Percentiles rank a stretch among this genome's conserved stretches.
Conservation (phyloP, 164 flowering plant genomes). For the Sextonia rubra region DNA sequence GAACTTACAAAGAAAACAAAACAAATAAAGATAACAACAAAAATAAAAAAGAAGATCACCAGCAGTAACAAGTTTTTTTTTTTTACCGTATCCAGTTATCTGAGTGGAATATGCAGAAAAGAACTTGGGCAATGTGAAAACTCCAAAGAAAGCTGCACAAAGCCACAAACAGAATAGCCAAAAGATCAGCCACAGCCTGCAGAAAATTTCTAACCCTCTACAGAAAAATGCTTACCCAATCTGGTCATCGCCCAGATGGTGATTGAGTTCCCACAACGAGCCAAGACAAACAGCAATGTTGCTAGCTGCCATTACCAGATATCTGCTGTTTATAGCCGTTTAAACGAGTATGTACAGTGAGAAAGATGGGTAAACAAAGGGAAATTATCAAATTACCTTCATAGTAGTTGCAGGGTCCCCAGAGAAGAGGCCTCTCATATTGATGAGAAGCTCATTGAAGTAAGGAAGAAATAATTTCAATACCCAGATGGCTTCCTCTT, state of each 20-base stretch:
- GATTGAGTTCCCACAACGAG: conserved; percentile 75
- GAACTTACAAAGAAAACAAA: not conserved
- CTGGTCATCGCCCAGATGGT: conserved; percentile 76
- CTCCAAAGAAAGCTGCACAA: conserved; percentile 76
- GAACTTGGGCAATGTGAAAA: conserved; percentile 72
- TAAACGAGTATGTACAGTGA: not conserved
- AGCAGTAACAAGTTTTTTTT: conserved; percentile 11
- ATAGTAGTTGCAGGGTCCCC: conserved; percentile 89
- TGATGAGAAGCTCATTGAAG: conserved; percentile 63
- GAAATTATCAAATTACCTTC: conserved; percentile 48
- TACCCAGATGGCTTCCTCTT: conserved; percentile 82
- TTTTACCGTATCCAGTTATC: conserved; percentile 53
- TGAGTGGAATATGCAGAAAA: conserved; percentile 62
- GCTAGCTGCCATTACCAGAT: conserved; percentile 58
- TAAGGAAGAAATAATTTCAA: conserved; percentile 63
- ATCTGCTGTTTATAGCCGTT: not conserved
- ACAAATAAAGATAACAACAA: not conserved
- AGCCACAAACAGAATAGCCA: not conserved
- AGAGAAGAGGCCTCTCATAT: conserved; percentile 57
- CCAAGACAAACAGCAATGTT: conserved; percentile 67
- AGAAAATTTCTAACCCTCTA: not conserved
- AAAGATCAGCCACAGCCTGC: not conserved
- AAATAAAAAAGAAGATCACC: not conserved
- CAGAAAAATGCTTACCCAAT: conserved; percentile 41
- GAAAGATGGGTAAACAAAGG: conserved; percentile 6